Evolutionary conservation across 495 filamentous ascomycete species (phyloP).

Genomic region (Articulospora tetracladia): DNA sequence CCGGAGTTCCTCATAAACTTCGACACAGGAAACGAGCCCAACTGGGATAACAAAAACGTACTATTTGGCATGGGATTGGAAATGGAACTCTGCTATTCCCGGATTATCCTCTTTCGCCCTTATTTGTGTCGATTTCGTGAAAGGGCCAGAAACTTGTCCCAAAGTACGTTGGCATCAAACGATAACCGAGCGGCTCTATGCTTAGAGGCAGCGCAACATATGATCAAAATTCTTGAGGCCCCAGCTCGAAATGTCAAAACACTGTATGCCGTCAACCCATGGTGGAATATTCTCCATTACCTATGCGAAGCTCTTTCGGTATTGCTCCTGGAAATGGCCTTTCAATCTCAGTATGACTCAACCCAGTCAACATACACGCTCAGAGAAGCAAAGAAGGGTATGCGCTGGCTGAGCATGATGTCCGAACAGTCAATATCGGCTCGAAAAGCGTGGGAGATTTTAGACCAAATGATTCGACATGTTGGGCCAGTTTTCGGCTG

Average conservation of each 20-base stretch:
- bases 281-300: slow-evolving; percentile 63
- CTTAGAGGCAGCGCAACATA: slow-evolving; percentile 52
- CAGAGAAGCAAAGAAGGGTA: slow-evolving; percentile 49
- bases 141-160: slow-evolving; percentile 38
- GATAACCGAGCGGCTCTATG: slow-evolving; percentile 50
- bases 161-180: slow-evolving; percentile 44
- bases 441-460: slow-evolving; percentile 51
- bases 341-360: slow-evolving; percentile 49
- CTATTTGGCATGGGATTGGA: slow-evolving; percentile 36
- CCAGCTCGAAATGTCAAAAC: slow-evolving; percentile 26
- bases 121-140: slow-evolving; percentile 54
- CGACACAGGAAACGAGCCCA: slow-evolving; percentile 5
- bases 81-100: slow-evolving; percentile 54
- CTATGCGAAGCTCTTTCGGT: slow-evolving; percentile 58
- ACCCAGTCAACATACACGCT: slow-evolving; percentile 46
- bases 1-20: slow-evolving; percentile 42
- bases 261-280: slow-evolving; percentile 50
- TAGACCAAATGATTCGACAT: slow-evolving; percentile 43
- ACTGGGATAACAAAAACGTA: slow-evolving; percentile 28
- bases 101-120: slow-evolving; percentile 57
- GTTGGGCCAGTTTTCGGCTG: slow-evolving; percentile 34
- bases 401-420: slow-evolving; percentile 49
- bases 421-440: slow-evolving; percentile 42
- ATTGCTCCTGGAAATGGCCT: slow-evolving; percentile 55
- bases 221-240: slow-evolving; percentile 51